phyloP scores from a whole-genome alignment of 2,329 filamentous ascomycete species.

The Exophiala phaeomuriformis region DNA sequence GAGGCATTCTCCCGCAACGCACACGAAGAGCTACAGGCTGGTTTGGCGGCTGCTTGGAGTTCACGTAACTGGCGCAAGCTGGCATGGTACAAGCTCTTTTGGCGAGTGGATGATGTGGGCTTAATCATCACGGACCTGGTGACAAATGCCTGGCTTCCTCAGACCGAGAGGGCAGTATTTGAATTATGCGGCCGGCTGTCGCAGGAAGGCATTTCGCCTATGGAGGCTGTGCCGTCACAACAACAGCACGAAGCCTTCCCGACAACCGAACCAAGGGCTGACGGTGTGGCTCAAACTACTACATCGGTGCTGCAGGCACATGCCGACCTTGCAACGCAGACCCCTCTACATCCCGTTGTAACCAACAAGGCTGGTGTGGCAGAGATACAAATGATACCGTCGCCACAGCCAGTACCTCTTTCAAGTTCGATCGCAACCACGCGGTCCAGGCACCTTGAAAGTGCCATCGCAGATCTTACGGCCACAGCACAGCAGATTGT shows the following conservation, averaged over 20 bases:
- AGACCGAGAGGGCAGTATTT: slow-evolving; percentile 72
- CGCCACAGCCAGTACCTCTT: slow-evolving; percentile 45
- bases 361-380: slow-evolving; percentile 25
- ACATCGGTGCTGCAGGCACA: slow-evolving; percentile 18
- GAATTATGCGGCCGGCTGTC: slow-evolving; percentile 72
- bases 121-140: slow-evolving; percentile 77
- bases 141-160: slow-evolving; percentile 65
- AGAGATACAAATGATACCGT: slow-evolving; percentile 15
- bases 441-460: slow-evolving; percentile 58
- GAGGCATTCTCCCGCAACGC: slow-evolving; percentile 68
- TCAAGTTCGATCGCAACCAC: slow-evolving; percentile 69
- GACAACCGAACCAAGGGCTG: not conserved
- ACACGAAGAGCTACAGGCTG: slow-evolving; percentile 73
- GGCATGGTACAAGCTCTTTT: slow-evolving; percentile 91
- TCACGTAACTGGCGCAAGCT: slow-evolving; percentile 72
- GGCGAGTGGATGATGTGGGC: slow-evolving; percentile 85
- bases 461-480: slow-evolving; percentile 63
- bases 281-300: not conserved
- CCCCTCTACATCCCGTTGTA: slow-evolving; percentile 15
- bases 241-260: not conserved
- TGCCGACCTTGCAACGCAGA: slow-evolving; percentile 9
- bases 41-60: slow-evolving; percentile 69
- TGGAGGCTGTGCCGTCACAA: slow-evolving; percentile 2
- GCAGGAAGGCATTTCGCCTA: slow-evolving; percentile 46
- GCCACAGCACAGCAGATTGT: slow-evolving; percentile 67